Conservation (phyloP, 306 rosid genomes). For the Purshia tridentata region DNA sequence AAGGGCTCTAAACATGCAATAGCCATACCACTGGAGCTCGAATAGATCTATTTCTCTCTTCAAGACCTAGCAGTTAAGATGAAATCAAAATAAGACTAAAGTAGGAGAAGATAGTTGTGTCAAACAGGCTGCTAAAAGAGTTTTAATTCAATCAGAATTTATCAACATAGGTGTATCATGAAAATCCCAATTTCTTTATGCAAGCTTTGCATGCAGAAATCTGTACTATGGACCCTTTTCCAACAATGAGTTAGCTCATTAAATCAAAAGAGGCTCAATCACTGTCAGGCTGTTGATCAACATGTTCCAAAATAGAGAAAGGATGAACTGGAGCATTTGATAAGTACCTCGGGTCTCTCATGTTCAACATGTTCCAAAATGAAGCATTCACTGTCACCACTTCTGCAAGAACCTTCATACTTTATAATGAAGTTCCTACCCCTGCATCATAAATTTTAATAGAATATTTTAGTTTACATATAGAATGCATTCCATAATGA, state of each 20-base stretch:
- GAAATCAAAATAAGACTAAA: constrained; percentile 1
- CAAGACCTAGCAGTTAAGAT: constrained; percentile 12
- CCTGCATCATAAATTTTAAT: constrained; percentile 18
- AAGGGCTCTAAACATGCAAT: constrained; percentile 25
- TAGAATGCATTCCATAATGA: background rate
- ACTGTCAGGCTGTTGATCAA: background rate
- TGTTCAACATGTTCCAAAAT: constrained; percentile 36
- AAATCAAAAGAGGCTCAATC: background rate
- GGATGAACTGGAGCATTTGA: constrained; percentile 6
- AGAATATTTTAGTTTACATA: background rate
- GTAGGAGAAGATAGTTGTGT: background rate
- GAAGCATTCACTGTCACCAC: constrained; percentile 37
- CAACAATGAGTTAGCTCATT: background rate
- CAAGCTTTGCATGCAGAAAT: background rate
- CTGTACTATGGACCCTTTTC: background rate
- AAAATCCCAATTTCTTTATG: background rate
- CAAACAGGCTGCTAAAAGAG: background rate
- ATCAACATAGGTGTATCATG: background rate
- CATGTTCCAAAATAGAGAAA: background rate
- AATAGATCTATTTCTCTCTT: constrained; percentile 17
- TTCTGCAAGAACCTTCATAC: constrained; percentile 34
- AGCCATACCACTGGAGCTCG: constrained; percentile 30
- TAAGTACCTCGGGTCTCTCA: constrained; percentile 29
- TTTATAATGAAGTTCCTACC: constrained; percentile 42
- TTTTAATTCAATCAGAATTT: background rate